Percentiles rank a stretch among this genome's conserved stretches.
These are phyloP conservation scores for Glycyrrhiza uralensis DNA, from an alignment of 306 rosid genomes.

Conservation along the genomic window DNA sequence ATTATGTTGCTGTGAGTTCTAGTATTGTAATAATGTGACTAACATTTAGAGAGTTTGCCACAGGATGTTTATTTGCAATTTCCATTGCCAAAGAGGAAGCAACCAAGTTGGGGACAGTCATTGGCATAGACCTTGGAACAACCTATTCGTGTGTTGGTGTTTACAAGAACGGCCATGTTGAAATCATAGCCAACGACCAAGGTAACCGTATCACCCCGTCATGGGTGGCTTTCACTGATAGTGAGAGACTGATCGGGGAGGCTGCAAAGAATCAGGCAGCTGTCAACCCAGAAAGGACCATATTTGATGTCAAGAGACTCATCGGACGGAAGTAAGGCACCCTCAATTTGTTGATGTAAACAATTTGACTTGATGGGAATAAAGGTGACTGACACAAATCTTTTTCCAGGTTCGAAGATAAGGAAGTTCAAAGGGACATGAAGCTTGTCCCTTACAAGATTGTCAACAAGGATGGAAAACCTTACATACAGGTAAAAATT, in stretches of 20 bases:
- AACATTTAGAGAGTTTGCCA: neutral
- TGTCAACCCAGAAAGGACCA: constrained; percentile 88
- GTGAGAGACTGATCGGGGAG: constrained; percentile 94
- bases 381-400: neutral
- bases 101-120: constrained; percentile 84
- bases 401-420: constrained; percentile 75
- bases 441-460: constrained; percentile 90
- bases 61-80: constrained; percentile 78
- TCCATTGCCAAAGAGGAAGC: constrained; percentile 91
- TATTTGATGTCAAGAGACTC: constrained; percentile 96
- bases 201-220: constrained; percentile 99
- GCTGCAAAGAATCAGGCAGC: constrained; percentile 99
- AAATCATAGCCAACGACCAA: constrained; percentile 98
- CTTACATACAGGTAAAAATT: constrained; percentile 78
- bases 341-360: neutral
- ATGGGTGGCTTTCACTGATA: constrained; percentile 88
- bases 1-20: neutral
- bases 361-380: neutral
- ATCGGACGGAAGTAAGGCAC: constrained; percentile 83
- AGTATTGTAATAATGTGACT: constrained; percentile 10
- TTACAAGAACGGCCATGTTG: constrained; percentile 94
- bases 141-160: constrained; percentile 99
- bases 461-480: constrained; percentile 96
- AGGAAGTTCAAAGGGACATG: constrained; percentile 87
- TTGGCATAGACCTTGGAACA: constrained; percentile 95